Evolutionary conservation across 106 monocot species (phyloP).

Genomic region (Acorus gramineus): DNA sequence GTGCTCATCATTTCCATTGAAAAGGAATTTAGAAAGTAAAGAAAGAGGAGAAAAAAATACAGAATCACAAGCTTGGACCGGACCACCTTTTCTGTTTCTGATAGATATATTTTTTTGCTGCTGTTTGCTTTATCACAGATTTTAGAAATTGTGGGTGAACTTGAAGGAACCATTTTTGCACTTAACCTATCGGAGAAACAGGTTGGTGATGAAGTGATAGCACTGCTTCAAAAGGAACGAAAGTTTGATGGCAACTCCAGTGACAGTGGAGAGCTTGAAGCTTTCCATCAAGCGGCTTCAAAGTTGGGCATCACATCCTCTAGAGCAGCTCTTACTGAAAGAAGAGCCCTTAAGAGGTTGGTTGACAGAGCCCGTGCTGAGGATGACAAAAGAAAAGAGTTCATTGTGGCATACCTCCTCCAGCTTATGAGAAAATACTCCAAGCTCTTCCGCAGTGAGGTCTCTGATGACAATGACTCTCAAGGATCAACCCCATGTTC

Average conservation of each 20-base stretch:
- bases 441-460: conserved; percentile 53
- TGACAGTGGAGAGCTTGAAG: conserved; percentile 50
- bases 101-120: not conserved
- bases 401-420: conserved; percentile 46
- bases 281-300: conserved; percentile 51
- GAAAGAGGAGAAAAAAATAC: no score
- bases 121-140: conserved; percentile 26
- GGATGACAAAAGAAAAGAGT: conserved; percentile 73
- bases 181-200: conserved; percentile 61
- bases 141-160: conserved; percentile 45
- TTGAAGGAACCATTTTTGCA: conserved; percentile 46
- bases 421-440: conserved; percentile 87
- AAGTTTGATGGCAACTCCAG: conserved; percentile 18
- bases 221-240: conserved; percentile 56
- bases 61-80: no score
- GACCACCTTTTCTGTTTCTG: no score
- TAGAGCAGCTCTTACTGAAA: conserved; percentile 64
- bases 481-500: conserved; percentile 61
- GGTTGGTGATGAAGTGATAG: conserved; percentile 52
- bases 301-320: conserved; percentile 76
- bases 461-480: conserved; percentile 49
- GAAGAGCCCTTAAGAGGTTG: conserved; percentile 78
- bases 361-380: conserved; percentile 55
- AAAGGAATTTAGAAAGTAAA: no score
- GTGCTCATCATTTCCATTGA: no score